phyloP scores from a whole-genome alignment of 2,329 filamentous ascomycete genomes.

The Monilinia fructigena region DNA sequence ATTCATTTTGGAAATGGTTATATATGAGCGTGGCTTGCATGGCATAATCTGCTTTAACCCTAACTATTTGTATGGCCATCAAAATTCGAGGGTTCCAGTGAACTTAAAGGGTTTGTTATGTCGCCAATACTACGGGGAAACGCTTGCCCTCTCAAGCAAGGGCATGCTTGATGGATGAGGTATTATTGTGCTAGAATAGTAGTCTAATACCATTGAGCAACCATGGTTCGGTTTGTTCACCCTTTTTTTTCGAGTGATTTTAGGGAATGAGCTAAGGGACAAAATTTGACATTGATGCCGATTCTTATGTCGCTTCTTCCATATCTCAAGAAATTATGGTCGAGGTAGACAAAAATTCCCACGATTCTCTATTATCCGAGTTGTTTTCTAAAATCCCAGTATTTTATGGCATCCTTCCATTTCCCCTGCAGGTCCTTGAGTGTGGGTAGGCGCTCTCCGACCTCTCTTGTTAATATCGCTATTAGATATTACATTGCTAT shows the following conservation, averaged over 20 bases:
- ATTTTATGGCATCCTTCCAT: not conserved
- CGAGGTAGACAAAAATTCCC: not conserved
- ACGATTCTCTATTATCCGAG: not conserved
- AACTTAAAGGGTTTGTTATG: constrained; percentile 13
- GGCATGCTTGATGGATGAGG: constrained; percentile 1
- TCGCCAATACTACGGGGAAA: constrained; percentile 13
- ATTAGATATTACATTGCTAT: not conserved
- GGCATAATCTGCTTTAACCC: constrained; percentile 2
- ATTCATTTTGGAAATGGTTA: not conserved
- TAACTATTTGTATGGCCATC: not conserved
- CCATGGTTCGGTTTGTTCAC: not conserved
- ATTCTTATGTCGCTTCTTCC: not conserved
- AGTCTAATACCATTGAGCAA: not conserved
- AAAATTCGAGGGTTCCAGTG: constrained; percentile 1
- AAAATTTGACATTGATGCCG: not conserved
- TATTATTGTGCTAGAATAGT: not conserved
- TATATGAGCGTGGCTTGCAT: constrained; percentile 3
- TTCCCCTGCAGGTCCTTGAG: constrained; percentile 10
- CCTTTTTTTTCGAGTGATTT: not conserved
- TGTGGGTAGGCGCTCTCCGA: not conserved
- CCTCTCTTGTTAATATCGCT: not conserved
- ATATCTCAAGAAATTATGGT: not conserved
- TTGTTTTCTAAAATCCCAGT: not conserved
- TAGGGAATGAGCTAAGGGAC: not conserved
- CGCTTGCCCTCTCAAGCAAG: constrained; percentile 8